These are phyloP conservation scores for Manihot esculenta DNA, from an alignment of 441 rosid genomes.

Conservation along the genomic window DNA sequence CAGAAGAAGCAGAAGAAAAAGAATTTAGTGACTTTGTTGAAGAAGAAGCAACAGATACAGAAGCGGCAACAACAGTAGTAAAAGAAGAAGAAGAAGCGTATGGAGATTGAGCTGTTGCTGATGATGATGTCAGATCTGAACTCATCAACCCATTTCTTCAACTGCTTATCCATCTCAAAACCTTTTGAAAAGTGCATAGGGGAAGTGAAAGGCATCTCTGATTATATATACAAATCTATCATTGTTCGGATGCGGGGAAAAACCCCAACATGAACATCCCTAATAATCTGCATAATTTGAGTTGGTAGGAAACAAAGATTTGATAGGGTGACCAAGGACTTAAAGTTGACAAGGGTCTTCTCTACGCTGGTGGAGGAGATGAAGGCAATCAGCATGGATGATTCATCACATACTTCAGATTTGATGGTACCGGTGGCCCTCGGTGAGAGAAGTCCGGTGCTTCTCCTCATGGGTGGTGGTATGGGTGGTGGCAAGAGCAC, in stretches of 20 bases:
- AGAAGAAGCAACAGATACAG: background rate
- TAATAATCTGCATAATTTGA: background rate
- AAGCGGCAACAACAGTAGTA: conserved; percentile 6
- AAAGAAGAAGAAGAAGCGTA: conserved; percentile 45
- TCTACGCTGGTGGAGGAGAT: conserved; percentile 73
- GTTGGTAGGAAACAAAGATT: conserved; percentile 65
- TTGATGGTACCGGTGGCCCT: conserved; percentile 80
- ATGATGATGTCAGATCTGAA: conserved; percentile 44
- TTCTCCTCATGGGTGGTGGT: conserved; percentile 93
- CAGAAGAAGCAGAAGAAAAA: background rate
- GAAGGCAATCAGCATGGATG: conserved; percentile 53
- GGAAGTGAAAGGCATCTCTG: too few species aligned
- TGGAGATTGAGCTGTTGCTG: conserved; percentile 31
- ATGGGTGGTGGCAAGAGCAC: conserved; percentile 99
- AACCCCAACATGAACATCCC: too few species aligned
- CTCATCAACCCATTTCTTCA: too few species aligned
- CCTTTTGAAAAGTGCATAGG: too few species aligned
- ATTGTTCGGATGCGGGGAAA: too few species aligned
- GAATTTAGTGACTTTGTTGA: background rate
- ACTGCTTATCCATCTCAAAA: too few species aligned
- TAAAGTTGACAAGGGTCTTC: conserved; percentile 63
- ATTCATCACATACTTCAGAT: conserved; percentile 41
- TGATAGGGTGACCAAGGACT: conserved; percentile 55
- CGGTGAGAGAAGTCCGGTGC: conserved; percentile 73
- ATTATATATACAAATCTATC: too few species aligned